Conservation (phyloP, 371 early-diverging fungal species). For the Blakeslea trispora region DNA sequence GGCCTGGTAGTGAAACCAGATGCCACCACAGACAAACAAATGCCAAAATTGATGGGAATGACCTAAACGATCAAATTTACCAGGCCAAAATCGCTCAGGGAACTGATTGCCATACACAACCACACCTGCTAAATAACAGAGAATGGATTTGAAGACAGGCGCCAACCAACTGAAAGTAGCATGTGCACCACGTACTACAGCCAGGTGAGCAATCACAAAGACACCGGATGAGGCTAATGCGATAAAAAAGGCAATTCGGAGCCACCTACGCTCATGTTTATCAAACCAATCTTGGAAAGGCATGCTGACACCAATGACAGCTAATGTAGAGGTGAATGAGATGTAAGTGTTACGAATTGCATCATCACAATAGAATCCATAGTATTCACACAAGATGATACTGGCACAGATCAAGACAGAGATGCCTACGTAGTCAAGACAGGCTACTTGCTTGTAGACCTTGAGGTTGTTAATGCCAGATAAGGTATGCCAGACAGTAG, state of each 20-base stretch:
- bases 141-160: constrained; percentile 46
- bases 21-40: constrained; percentile 69
- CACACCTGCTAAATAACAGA: constrained; percentile 45
- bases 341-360: constrained; percentile 65
- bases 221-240: constrained; percentile 64
- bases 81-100: constrained; percentile 76
- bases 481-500: constrained; percentile 73
- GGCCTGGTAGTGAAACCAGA: constrained; percentile 68
- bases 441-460: constrained; percentile 50
- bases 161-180: constrained; percentile 47
- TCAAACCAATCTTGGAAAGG: constrained; percentile 56
- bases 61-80: constrained; percentile 71
- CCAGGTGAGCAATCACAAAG: constrained; percentile 64
- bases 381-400: constrained; percentile 63
- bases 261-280: constrained; percentile 42
- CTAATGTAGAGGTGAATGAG: constrained; percentile 48
- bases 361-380: constrained; percentile 76
- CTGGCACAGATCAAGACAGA: constrained; percentile 71
- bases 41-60: constrained; percentile 87
- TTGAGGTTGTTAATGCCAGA: constrained; percentile 75
- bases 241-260: constrained; percentile 54
- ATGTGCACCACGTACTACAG: constrained; percentile 54
- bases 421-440: constrained; percentile 86
- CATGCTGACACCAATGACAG: constrained; percentile 45
- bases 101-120: constrained; percentile 69